phyloP scores from a whole-genome alignment of 75 land plant species.

The Picea glauca region DNA sequence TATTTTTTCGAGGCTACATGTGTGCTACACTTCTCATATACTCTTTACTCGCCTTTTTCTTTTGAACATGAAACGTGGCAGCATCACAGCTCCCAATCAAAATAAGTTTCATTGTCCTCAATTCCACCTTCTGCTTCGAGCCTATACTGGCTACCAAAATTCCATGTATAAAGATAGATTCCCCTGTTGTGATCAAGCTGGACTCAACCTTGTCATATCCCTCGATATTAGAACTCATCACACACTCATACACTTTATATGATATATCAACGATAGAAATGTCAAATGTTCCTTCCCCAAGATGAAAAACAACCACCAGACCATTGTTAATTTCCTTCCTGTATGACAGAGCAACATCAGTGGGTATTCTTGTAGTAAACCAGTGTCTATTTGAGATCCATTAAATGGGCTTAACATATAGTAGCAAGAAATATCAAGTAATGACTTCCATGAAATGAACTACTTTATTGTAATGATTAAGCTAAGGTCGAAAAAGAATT shows the following conservation, averaged over 20 bases:
- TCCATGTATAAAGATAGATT: conserved; percentile 76
- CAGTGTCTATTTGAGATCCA: no score
- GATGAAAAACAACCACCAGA: conserved; percentile 21
- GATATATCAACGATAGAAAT: no score
- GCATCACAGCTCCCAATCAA: conserved; percentile 87
- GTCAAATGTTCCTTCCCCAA: conserved; percentile 1
- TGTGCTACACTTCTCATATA: conserved; percentile 85
- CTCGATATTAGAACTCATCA: conserved; percentile 60
- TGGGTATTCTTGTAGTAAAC: no score
- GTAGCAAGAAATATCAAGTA: no score
- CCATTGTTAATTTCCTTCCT: no score
- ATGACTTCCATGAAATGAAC: no score
- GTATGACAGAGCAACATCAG: no score
- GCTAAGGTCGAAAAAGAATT: no score
- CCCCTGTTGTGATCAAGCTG: conserved; percentile 72
- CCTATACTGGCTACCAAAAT: conserved; percentile 75
- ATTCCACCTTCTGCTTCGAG: conserved; percentile 87
- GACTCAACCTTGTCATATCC: conserved; percentile 86
- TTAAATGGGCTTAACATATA: no score
- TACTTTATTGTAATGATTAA: no score
- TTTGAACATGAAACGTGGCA: conserved; percentile 80
- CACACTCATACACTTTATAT: conserved; percentile 15
- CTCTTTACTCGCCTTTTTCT: conserved; percentile 84
- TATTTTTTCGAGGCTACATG: conserved; percentile 91
- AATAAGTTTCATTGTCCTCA: conserved; percentile 65